These are phyloP conservation scores for Phyllosticta citrichinensis DNA, from an alignment of 2,329 filamentous ascomycete species.

Conservation along the genomic window DNA sequence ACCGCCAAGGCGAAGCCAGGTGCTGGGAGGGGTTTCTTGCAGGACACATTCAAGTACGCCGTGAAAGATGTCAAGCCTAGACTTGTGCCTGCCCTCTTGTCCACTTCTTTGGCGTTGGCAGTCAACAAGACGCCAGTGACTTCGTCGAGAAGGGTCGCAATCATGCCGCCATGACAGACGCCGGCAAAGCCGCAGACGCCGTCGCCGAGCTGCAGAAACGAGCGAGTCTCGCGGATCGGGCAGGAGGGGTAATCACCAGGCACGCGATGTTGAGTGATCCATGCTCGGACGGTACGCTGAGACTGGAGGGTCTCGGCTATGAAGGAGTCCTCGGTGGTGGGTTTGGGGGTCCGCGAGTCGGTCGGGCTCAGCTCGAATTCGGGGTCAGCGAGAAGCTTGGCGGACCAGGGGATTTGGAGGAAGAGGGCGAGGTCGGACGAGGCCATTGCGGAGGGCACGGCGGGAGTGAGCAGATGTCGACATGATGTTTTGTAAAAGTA, in stretches of 20 bases:
- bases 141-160: slow-evolving; percentile 50
- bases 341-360: slow-evolving; percentile 30
- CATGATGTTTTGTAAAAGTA: neutral
- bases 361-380: slow-evolving; percentile 32
- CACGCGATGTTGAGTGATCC: slow-evolving; percentile 26
- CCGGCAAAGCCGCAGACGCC: slow-evolving; percentile 45
- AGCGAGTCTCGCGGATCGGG: slow-evolving; percentile 27
- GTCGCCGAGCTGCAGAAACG: slow-evolving; percentile 37
- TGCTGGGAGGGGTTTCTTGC: slow-evolving; percentile 43
- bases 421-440: slow-evolving; percentile 14
- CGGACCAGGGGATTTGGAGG: slow-evolving; percentile 40
- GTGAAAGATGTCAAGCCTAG: slow-evolving; percentile 28
- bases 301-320: slow-evolving; percentile 45
- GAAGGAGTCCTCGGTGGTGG: slow-evolving; percentile 40
- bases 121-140: slow-evolving; percentile 42
- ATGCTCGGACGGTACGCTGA: slow-evolving; percentile 37
- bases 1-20: slow-evolving; percentile 40
- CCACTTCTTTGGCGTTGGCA: slow-evolving; percentile 28
- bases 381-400: slow-evolving; percentile 32
- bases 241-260: neutral
- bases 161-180: slow-evolving; percentile 49
- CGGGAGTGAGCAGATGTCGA: neutral
- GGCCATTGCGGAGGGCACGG: neutral
- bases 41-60: slow-evolving; percentile 47
- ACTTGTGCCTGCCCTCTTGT: neutral